Evolutionary conservation across 305 asterid species (phyloP), one percentile per base, ranked within the genome.

Genomic region (Fraxinus velutina): DNA sequence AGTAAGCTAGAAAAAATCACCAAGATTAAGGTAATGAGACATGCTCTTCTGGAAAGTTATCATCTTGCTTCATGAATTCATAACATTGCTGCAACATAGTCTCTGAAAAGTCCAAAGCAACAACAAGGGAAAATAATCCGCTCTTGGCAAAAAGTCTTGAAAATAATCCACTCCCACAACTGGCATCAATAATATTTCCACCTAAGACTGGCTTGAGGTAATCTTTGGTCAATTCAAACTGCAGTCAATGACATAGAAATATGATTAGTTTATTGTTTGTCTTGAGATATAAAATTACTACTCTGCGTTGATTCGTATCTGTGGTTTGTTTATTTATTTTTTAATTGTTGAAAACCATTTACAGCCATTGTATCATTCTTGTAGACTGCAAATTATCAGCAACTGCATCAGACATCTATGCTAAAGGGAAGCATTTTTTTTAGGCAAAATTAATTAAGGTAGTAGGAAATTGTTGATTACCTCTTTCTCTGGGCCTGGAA

Each of bases 401-500:
- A 30, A 57, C 73, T 78, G 47, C 70, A 47, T 15, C 60, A 75
- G 77, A 76, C 34, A 81, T 71, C 13, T 33, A n/a, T 33, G 76
- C 47, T 6, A 2, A 71, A 33, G 47, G 22, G 76, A 6, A 71
- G 6, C 47, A n/a, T 2, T 32, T 15, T 57, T 29, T 71, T n/a
- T 6, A 71, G 44, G 44, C 29, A 32, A 83, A 64, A n/a, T 19
- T 13, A 71, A 60, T 71, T 7, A 37, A 73, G 47, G 27, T 55
- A 33, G 6, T 37, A 62, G 33, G 77, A 68, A 72, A 37, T 17
- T 27, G 22, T 62, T 17, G 13, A 30, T 75, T 83, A 90, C 98
- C 98, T 94, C 98, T 79, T 90, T 87, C 85, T 90, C 96, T 74
- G 94, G 93, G 57, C 98, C 97, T 21, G 97, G 97, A 87, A 94